Conservation (phyloP, 495 filamentous ascomycete genomes). For the Penicillium cataractarum region DNA sequence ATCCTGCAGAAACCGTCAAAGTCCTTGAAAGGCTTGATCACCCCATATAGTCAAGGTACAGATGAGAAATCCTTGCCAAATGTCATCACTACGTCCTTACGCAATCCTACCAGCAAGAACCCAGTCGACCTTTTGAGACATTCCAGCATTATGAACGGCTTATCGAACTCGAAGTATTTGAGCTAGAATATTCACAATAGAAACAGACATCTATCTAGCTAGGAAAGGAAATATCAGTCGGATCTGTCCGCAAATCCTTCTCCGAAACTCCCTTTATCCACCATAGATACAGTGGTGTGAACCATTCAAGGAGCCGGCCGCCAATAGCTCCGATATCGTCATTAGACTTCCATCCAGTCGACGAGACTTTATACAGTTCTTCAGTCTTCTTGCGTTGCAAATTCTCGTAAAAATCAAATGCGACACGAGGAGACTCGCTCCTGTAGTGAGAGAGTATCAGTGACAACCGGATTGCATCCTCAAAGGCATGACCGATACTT, state of each 20-base stretch:
- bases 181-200: not conserved
- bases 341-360: constrained; percentile 6
- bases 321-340: not conserved
- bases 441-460: constrained; percentile 30
- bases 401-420: not conserved
- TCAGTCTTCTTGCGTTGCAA: constrained; percentile 2
- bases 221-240: constrained; percentile 5
- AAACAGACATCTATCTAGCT: not conserved
- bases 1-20: too few species aligned
- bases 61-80: too few species aligned
- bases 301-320: not conserved
- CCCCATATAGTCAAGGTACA: too few species aligned
- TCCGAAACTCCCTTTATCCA: not conserved
- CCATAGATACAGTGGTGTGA: not conserved
- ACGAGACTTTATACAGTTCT: not conserved
- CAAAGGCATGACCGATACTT: constrained; percentile 52
- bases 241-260: not conserved
- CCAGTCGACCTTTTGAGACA: too few species aligned
- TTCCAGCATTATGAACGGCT: too few species aligned
- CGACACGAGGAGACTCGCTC: not conserved
- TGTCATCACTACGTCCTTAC: too few species aligned
- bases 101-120: too few species aligned
- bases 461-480: constrained; percentile 53
- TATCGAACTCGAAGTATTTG: too few species aligned
- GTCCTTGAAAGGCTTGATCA: too few species aligned